Conservation (phyloP, 345 rosid species). For the Adansonia digitata region DNA sequence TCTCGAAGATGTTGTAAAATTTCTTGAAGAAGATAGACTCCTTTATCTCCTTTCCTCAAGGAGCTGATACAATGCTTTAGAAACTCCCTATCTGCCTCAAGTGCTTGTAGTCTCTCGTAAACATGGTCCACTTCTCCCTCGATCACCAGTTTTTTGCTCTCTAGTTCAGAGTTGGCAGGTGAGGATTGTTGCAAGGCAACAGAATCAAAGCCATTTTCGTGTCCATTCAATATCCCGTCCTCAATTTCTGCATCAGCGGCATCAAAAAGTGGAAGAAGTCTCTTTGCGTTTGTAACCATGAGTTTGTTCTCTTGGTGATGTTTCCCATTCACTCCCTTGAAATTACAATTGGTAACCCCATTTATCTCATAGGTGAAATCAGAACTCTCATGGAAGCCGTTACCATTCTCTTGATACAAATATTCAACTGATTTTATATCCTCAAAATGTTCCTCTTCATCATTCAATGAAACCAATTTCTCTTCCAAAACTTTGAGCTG, state of each 20-base stretch:
- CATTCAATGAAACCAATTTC: slow-evolving; percentile 52
- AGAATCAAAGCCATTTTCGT: slow-evolving; percentile 25
- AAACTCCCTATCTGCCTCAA: slow-evolving; percentile 93
- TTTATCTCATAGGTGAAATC: slow-evolving; percentile 28
- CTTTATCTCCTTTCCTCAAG: slow-evolving; percentile 83
- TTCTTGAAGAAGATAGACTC: slow-evolving; percentile 70
- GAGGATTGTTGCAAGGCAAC: slow-evolving; percentile 21
- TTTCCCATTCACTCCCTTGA: slow-evolving; percentile 54
- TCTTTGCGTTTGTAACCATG: slow-evolving; percentile 58
- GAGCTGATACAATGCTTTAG: slow-evolving; percentile 78
- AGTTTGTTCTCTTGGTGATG: slow-evolving; percentile 28
- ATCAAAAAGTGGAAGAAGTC: slow-evolving; percentile 83
- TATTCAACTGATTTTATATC: slow-evolving; percentile 39
- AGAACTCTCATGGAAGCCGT: slow-evolving; percentile 29
- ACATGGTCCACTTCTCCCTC: slow-evolving; percentile 87
- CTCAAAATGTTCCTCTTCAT: slow-evolving; percentile 51
- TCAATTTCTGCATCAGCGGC: slow-evolving; percentile 54
- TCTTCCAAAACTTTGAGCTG: slow-evolving; percentile 88
- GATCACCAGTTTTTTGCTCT: slow-evolving; percentile 31
- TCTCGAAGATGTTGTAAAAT: slow-evolving; percentile 85
- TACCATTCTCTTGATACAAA: slow-evolving; percentile 35
- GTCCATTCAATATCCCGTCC: slow-evolving; percentile 35
- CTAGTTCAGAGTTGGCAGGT: slow-evolving; percentile 27
- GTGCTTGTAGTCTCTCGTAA: slow-evolving; percentile 78
- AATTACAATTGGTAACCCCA: slow-evolving; percentile 49